Evolutionary conservation across 176 grass and related monocot species (phyloP), one percentile per base, ranked within the genome.

Genomic region (Poa pratensis): DNA sequence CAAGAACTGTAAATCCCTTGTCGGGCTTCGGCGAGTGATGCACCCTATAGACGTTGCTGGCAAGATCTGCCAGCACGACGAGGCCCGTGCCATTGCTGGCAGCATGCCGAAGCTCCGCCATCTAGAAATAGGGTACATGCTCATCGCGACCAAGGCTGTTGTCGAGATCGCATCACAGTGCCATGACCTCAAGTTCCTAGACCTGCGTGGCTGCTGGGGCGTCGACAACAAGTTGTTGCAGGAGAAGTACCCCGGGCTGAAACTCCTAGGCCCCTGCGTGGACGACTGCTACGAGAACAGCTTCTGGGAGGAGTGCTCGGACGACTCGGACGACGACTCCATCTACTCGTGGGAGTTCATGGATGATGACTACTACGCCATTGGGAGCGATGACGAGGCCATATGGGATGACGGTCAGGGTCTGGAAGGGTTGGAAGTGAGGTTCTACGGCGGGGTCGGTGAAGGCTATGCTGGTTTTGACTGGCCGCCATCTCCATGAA

Each of bases 401-500:
- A 77, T 99, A 85, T 99, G 93, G 96, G 91, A 94, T 3, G 94
- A 99, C 20, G 96, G 82, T 0, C 86, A 91, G 72, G 93, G 83
- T 0, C 78, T 98, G 0, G 91, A 94, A 32, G 88, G 89, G 26
- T 87, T 99, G 9, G 89, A 96, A 75, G 87, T 99, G 1, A 87
- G 91, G 86, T 99, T 99, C 89, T 96, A 94, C 43, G 96, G 91
- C 1, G 96, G 86, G 0, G 80, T 93, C 27, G 79, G 75, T 35
- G 89, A 96, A 85, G 83, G 64, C 23, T 82, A 86, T 53, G 86
- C 89, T 11, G 91, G 91, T 19, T 82, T 96, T 45, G 89, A 95
- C 50, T 99, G 96, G 96, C 94, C 93, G 19, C 82, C 92, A n/a
- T 99, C 96, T 72, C 96, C 96, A 40, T 98, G 87, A 94, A 39